phyloP scores from a whole-genome alignment of 495 filamentous ascomycete species.

The Penicillium antarcticum region DNA sequence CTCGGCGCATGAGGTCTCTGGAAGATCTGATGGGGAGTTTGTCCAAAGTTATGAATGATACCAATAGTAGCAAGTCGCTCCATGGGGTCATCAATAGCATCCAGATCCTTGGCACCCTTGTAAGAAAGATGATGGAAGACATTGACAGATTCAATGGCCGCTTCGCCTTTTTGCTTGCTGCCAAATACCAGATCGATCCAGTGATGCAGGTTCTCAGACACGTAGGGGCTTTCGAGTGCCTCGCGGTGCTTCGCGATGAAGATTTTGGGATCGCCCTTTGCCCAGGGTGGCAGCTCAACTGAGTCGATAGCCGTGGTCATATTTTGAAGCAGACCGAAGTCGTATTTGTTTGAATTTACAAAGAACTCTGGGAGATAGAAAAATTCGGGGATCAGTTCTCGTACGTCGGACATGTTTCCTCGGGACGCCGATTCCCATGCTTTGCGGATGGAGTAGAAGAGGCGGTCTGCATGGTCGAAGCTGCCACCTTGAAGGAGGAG shows the following conservation, averaged over 20 bases:
- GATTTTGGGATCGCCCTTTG: conserved; percentile 92
- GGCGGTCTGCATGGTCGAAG: conserved; percentile 91
- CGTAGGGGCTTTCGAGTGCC: conserved; percentile 90
- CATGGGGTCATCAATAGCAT: conserved; percentile 82
- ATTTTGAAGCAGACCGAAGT: conserved; percentile 85
- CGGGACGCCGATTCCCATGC: conserved; percentile 88
- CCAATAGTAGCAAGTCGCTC: conserved; percentile 84
- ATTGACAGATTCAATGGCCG: conserved; percentile 86
- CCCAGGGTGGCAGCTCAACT: conserved; percentile 89
- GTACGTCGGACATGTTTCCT: conserved; percentile 88
- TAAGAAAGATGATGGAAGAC: conserved; percentile 96
- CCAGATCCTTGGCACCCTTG: conserved; percentile 87
- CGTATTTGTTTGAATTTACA: conserved; percentile 85
- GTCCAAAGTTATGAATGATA: conserved; percentile 97
- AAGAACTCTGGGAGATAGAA: conserved; percentile 95
- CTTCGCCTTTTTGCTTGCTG: conserved; percentile 90
- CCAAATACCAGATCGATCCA: conserved; percentile 98
- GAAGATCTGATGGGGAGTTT: conserved; percentile 95
- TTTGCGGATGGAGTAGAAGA: conserved; percentile 90
- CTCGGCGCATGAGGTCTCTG: conserved; percentile 69
- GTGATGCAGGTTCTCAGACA: conserved; percentile 82
- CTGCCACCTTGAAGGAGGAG: conserved; percentile 95
- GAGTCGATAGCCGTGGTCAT: conserved; percentile 74
- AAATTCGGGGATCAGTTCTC: conserved; percentile 94
- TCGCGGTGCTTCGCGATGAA: conserved; percentile 94